These are phyloP conservation scores for Arachis monticola DNA, from an alignment of 331 rosid genomes.

Conservation along the genomic window DNA sequence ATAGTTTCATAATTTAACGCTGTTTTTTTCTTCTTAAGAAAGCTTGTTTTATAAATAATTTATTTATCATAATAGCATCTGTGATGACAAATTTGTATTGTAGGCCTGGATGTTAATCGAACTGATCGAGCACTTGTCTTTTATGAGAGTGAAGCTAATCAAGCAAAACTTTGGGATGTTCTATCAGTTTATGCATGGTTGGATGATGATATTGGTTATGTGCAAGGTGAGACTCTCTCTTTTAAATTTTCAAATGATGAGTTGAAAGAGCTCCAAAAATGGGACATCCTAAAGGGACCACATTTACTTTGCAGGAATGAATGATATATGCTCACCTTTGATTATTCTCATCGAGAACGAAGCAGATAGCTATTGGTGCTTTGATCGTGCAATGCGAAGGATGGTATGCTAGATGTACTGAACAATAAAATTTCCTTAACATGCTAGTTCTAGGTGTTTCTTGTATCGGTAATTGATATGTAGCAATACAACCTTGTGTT, in stretches of 20 bases:
- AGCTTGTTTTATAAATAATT: constrained; percentile 22
- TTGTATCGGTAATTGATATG: constrained; percentile 26
- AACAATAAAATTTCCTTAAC: constrained; percentile 2
- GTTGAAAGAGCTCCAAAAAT: constrained; percentile 29
- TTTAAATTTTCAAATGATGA: constrained; percentile 28
- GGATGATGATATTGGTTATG: constrained; percentile 87
- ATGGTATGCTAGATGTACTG: constrained; percentile 61
- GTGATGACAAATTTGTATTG: constrained; percentile 38
- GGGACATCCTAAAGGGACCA: constrained; percentile 26
- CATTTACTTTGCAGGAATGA: constrained; percentile 75
- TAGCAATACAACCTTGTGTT: constrained; percentile 33
- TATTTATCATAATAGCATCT: constrained; percentile 33
- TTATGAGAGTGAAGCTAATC: constrained; percentile 81
- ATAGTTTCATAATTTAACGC: constrained; percentile 6
- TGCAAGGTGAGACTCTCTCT: constrained; percentile 66
- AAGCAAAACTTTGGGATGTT: constrained; percentile 89
- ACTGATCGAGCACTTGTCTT: constrained; percentile 86
- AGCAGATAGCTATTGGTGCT: constrained; percentile 95
- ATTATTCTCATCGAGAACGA: constrained; percentile 80
- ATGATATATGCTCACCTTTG: constrained; percentile 93
- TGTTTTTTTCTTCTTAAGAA: constrained; percentile 4
- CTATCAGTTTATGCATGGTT: constrained; percentile 90
- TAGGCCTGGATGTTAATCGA: constrained; percentile 91
- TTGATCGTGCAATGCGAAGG: constrained; percentile 90
- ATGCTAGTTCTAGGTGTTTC: constrained; percentile 31